Evolutionary conservation across 768 basidiomycete genomes (phyloP), one percentile per base, ranked within the genome.

Genomic region (Boletus rubropictus): DNA sequence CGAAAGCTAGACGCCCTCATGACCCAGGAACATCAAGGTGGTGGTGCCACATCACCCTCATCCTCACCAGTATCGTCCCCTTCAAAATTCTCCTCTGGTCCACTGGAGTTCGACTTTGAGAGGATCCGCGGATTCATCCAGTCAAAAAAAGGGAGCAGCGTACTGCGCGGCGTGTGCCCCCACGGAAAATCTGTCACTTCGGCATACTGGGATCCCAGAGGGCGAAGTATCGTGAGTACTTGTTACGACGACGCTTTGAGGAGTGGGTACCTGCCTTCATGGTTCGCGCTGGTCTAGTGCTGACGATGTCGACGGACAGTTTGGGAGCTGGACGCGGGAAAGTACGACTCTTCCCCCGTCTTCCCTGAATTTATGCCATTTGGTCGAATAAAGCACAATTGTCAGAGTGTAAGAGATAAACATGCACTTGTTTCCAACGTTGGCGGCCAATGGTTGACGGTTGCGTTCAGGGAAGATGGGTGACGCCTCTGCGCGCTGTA

Each of bases 201-300:
- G 14, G 89, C 86, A 0, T 90, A 84, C 55, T 92, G 89, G 89
- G 88, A 91, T 63, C 79, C 88, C 3, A 72, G 82, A 47, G 89
- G 89, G 3, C 77, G 85, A 22, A 73, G 78, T 42, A 81, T 92
- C 50, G 81, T 91, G 39, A 89, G 86, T 63, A 92, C 89, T 5
- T 82, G 83, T 61, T 92, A 92, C 54, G 89, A 92, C 53, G 82
- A 92, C 66, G 77, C 75, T 3, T 53, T 92, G 29, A 73, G 86
- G 56, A 56, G 89, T 90, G 58, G 56, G 83, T 73, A 34, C 5
- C 39, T 25, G 0, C 4, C 17, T 11, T 6, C 5, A 12, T 39
- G 11, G 28, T 12, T 42, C 32, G 27, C 15, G 7, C 28, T 34
- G 3, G 21, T n/a, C 35, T 22, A 43, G 24, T 44, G 35, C 49